Evolutionary conservation across 805 yeast species (phyloP), one percentile per base, ranked within the genome.

Genomic region (Starmerella gropengiesseri): DNA sequence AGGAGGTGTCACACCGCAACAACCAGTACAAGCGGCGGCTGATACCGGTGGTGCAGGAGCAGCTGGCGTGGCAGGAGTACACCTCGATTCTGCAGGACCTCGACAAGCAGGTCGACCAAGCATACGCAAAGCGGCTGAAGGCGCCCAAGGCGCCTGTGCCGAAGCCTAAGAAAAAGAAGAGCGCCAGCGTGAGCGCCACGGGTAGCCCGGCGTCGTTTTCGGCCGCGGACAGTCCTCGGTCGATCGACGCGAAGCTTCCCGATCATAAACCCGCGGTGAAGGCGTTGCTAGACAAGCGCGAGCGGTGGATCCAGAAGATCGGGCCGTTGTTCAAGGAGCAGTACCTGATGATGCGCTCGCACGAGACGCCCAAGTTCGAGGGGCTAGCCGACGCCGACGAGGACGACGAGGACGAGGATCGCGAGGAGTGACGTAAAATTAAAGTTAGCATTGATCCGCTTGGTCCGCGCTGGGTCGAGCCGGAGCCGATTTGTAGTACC

Each of bases 101-200:
- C 52, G 96, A 91, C 60, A 91, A 89, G 60, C 99, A 91, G 62
- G 87, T 91, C 28, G 98, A 91, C 59, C 96, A 84, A 60, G 87
- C 94, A 17, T 91, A 87, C 58, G 65, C 81, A 49, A 81, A 86
- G 60, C 69, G 96, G 46, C 71, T 81, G 43, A 76, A 86, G 53
- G 84, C 77, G 7, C 78, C 85, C 44, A 81, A 72, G 55, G 75
- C 21, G 7, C 21, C 41, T 3, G 23, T 27, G 3, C 26, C 23
- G 20, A 68, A 74, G 52, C 76, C 76, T 63, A 78, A 77, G 63
- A 65, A 67, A 49, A 65, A 37, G 31, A 42, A 39, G 31, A 20
- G 31, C 20, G 27, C 41, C 6, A 38, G 17, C 7, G n/a, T n/a
- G n/a, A n/a, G n/a, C 12, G 40, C 45, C 7, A 9, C 36, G 11